Evolutionary conservation across 768 basidiomycete genomes (phyloP), one percentile per base, ranked within the genome.

Genomic region (Pholiota conissans): DNA sequence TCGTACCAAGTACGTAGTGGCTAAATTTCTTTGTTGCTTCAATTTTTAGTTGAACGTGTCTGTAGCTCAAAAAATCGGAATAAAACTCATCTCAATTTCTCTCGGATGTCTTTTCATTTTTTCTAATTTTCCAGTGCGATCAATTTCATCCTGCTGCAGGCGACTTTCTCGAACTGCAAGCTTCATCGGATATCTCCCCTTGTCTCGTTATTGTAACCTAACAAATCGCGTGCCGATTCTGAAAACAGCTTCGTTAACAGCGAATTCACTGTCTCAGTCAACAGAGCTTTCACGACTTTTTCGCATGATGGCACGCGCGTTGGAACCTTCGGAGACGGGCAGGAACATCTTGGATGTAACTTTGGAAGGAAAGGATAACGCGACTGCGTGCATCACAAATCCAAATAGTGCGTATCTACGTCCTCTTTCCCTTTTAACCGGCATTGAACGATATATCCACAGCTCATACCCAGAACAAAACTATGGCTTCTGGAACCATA

Each of bases 401-500:
- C 68, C 74, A 8, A 77, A 79, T 35, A 73, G 77, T 79, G 48
- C 34, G 74, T 56, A 13, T 37, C 26, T 30, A 11, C 32, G 5
- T 37, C 29, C 26, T 20, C 3, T 45, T 20, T 32, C 13, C 30
- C 30, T 32, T 32, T 32, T 6, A 6, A 6, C 30, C 13, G 30
- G 13, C 30, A 6, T 13, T 13, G 28, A 27, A 34, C 22, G 34
- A 34, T 13, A 32, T 6, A 32, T 32, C 30, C 7, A 32, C 52
- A 80, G 79, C 79, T 20, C 79, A 80, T 56, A 74, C 79, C 3
- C 73, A 76, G 60, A 80, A 77, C 52, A 70, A 79, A 60, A 71
- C 68, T 29, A 77, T 76, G 76, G 79, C 78, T 10, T 66, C 79
- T 3, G 79, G 79, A n/a, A 76, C 77, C 7, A 72, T 70, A 1